A percentile compares a stretch with the other conserved stretches of the same genome.
Conservation (phyloP, 2,329 filamentous ascomycete genomes). For the Pseudogymnoascus sp. region DNA sequence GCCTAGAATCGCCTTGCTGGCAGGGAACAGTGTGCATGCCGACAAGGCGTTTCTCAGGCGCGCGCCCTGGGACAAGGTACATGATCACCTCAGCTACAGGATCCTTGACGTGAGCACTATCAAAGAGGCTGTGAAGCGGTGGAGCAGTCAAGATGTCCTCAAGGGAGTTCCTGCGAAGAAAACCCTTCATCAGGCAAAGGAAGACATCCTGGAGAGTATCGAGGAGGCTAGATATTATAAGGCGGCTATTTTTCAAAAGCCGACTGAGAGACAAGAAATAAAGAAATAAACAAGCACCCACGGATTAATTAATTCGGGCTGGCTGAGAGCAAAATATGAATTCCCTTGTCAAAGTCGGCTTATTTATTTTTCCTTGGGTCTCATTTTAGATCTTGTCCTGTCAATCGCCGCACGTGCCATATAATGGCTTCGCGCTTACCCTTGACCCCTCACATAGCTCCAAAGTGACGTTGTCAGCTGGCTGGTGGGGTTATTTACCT, state of each 20-base stretch:
- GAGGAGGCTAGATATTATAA: slow-evolving; percentile 80
- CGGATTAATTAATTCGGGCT: neutral
- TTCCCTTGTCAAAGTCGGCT: neutral
- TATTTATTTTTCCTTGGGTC: neutral
- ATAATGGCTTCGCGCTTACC: neutral
- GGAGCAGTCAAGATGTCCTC: slow-evolving; percentile 57
- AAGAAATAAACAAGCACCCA: neutral
- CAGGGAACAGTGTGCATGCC: slow-evolving; percentile 88
- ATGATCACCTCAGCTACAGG: slow-evolving; percentile 76
- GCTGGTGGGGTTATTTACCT: slow-evolving; percentile 9
- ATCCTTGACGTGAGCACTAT: slow-evolving; percentile 86
- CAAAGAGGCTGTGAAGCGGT: slow-evolving; percentile 81
- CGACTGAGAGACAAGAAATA: neutral
- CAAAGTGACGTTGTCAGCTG: slow-evolving; percentile 8
- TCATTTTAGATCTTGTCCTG: slow-evolving; percentile 2
- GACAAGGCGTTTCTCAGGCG: slow-evolving; percentile 73
- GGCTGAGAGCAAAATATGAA: neutral
- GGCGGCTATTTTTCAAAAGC: slow-evolving; percentile 51
- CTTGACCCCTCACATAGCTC: slow-evolving; percentile 2
- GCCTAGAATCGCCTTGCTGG: slow-evolving; percentile 60
- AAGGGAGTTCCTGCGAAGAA: slow-evolving; percentile 61
- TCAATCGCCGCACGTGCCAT: slow-evolving; percentile 8
- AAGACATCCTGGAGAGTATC: slow-evolving; percentile 94
- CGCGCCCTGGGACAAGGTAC: slow-evolving; percentile 62
- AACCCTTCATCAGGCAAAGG: slow-evolving; percentile 69